Percentiles rank a stretch among this genome's conserved stretches.
Conservation (phyloP, 805 yeast species). For the Kodamaea restingae region DNA sequence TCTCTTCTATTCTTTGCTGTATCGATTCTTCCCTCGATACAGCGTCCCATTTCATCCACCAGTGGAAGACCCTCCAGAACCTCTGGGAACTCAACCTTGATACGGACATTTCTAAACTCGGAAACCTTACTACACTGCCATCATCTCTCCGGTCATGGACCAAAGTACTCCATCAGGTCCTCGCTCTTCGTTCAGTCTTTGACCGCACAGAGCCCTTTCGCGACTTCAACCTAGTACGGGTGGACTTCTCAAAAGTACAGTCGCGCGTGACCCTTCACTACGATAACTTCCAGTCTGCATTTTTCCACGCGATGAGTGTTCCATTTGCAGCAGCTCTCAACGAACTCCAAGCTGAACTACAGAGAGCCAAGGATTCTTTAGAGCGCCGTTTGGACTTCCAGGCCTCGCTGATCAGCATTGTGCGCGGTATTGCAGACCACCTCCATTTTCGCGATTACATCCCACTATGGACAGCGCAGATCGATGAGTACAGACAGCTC, state of each 20-base stretch:
- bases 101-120: slow-evolving; percentile 32
- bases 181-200: slow-evolving; percentile 41
- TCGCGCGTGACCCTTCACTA: slow-evolving; percentile 48
- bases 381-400: slow-evolving; percentile 36
- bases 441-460: slow-evolving; percentile 9
- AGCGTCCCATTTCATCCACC: slow-evolving; percentile 35
- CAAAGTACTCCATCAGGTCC: slow-evolving; percentile 39
- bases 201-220: slow-evolving; percentile 45
- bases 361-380: slow-evolving; percentile 23
- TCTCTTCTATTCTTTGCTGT: slow-evolving; percentile 7
- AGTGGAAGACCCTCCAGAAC: slow-evolving; percentile 55
- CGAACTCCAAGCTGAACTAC: slow-evolving; percentile 28
- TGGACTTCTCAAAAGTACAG: slow-evolving; percentile 54
- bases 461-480: slow-evolving; percentile 17
- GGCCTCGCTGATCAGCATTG: slow-evolving; percentile 31
- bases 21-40: slow-evolving; percentile 29
- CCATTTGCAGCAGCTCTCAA: slow-evolving; percentile 29
- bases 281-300: slow-evolving; percentile 53
- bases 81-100: slow-evolving; percentile 52
- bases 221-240: slow-evolving; percentile 35
- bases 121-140: background rate
- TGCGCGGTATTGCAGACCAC: slow-evolving; percentile 34
- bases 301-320: slow-evolving; percentile 39
- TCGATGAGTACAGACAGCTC: slow-evolving; percentile 9
- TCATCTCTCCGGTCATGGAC: slow-evolving; percentile 44